A percentile compares a stretch with the other conserved stretches of the same genome.
phyloP scores from a whole-genome alignment of 257 asterid genomes.

The Jaltomata sinuosa region DNA sequence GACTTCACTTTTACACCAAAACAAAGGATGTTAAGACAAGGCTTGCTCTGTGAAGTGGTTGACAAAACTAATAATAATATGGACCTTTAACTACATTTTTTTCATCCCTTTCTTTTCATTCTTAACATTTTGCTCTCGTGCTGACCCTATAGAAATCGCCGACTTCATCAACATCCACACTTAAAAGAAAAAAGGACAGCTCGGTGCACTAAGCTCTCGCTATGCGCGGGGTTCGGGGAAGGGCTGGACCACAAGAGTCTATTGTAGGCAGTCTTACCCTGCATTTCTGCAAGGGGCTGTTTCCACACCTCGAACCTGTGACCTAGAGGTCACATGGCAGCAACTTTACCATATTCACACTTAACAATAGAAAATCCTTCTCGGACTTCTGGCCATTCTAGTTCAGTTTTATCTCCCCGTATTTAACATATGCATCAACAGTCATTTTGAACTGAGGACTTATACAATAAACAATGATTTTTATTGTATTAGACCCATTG shows the following conservation, averaged over 20 bases:
- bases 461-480: too few species aligned
- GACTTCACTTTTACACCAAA: not conserved
- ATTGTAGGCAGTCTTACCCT: too few species aligned
- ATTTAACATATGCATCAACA: not conserved
- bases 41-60: not conserved
- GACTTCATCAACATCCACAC: not conserved
- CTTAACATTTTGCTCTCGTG: not conserved
- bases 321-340: too few species aligned
- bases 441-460: not conserved
- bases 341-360: too few species aligned
- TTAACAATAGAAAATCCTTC: not conserved
- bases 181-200: too few species aligned
- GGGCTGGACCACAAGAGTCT: too few species aligned
- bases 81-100: not conserved
- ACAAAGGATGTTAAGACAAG: not conserved
- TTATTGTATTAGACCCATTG: too few species aligned
- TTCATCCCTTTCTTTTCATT: not conserved
- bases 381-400: not conserved
- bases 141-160: not conserved
- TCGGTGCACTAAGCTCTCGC: too few species aligned
- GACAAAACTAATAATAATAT: not conserved
- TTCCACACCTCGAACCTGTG: too few species aligned
- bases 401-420: not conserved
- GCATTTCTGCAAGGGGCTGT: too few species aligned
- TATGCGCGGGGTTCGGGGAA: too few species aligned